Percentiles rank a stretch among this genome's conserved stretches.
phyloP scores from a whole-genome alignment of 129 eudicot genomes.

The Flaveria sonorensis region DNA sequence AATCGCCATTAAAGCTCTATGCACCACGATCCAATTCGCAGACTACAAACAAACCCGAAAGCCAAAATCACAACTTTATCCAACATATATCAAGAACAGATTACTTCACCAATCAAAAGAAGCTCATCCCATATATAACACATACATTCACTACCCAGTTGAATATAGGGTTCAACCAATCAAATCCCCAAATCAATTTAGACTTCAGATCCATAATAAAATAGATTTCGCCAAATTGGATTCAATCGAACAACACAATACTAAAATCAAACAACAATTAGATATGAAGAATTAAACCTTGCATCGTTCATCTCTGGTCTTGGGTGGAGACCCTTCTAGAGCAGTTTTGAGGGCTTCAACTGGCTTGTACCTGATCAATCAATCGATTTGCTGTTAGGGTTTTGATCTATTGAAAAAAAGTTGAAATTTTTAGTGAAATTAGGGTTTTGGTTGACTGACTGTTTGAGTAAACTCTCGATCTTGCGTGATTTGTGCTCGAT shows the following conservation, averaged over 20 bases:
- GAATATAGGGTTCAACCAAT: background rate
- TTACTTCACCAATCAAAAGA: background rate
- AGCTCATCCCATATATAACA: background rate
- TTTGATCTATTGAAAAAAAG: background rate
- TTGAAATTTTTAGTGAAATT: background rate
- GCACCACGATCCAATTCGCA: constrained; percentile 95
- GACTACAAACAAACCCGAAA: constrained; percentile 49
- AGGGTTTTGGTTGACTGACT: constrained; percentile 36
- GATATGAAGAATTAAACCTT: constrained; percentile 45
- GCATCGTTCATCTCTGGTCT: constrained; percentile 85
- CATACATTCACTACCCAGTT: background rate
- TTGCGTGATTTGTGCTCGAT: constrained; percentile 92
- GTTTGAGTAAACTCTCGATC: constrained; percentile 88
- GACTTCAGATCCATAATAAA: background rate
- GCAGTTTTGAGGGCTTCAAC: constrained; percentile 90
- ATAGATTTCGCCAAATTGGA: background rate
- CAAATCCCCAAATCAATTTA: background rate
- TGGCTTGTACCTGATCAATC: constrained; percentile 62
- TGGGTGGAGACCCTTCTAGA: constrained; percentile 88
- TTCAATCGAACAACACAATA: no score
- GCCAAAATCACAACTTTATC: background rate
- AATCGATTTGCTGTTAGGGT: background rate
- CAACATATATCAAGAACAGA: background rate
- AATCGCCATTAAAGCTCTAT: constrained; percentile 92
- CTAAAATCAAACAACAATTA: background rate